A percentile compares a stretch with the other conserved stretches of the same genome.
phyloP scores from a whole-genome alignment of 2,329 filamentous ascomycete species.

The Colletotrichum paranaense region DNA sequence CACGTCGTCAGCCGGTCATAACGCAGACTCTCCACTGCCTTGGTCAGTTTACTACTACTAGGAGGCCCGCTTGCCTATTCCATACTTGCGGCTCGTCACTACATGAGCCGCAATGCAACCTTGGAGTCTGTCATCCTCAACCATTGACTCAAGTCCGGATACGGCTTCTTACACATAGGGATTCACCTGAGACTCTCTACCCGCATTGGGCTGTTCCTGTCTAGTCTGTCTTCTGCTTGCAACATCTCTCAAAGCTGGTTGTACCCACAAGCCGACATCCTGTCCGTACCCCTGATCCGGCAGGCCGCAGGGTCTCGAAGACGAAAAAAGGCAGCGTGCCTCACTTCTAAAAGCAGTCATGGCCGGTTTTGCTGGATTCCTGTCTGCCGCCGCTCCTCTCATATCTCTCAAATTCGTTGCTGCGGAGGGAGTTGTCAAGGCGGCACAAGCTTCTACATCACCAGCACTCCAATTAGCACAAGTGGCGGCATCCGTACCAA shows the following conservation, averaged over 20 bases:
- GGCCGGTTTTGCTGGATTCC: neutral
- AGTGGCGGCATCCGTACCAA: neutral
- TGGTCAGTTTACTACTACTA: neutral
- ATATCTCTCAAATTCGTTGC: neutral
- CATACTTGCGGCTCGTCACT: neutral
- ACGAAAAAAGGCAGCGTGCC: neutral
- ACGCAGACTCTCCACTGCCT: neutral
- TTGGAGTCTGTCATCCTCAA: neutral
- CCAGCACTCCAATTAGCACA: neutral
- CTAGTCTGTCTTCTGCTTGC: neutral
- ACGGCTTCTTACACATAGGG: neutral
- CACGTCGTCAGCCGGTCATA: neutral
- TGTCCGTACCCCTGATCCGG: constrained; percentile 2
- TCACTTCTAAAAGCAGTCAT: constrained; percentile 4
- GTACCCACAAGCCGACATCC: constrained; percentile 7
- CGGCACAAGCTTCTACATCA: neutral
- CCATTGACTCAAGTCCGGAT: neutral
- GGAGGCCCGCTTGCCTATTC: neutral
- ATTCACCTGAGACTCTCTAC: constrained; percentile 4
- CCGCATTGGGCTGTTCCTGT: neutral
- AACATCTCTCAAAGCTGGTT: neutral
- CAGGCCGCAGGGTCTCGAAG: neutral
- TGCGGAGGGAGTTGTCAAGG: neutral
- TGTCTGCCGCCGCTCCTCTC: constrained; percentile 3
- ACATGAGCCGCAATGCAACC: neutral